Base-by-base conservation (phyloP, 805 yeast genomes). In the Candida broadrunensis region DNA sequence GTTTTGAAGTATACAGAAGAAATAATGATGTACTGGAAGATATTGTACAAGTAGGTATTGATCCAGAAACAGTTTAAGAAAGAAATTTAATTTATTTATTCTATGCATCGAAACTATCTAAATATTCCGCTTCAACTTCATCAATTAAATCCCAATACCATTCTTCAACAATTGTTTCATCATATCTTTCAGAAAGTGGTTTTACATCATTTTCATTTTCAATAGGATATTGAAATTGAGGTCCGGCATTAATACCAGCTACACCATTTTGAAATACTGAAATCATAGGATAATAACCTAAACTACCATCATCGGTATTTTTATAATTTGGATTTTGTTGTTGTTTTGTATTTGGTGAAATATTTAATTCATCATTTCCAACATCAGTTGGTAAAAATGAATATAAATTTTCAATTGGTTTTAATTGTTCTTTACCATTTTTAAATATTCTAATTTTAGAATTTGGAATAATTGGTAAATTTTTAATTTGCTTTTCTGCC, bases 271-370 rank as follows among this genome's bases (percentile, higher is more conserved):
- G 80, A 56, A 79, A 93, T 19, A 85, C 85, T 40, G 96, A 85
- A 25, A 88, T 72, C 67, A 89, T 87, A 1, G 99, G 98, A 62
- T 82, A 93, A 58, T 93, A 93, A 0, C 98, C 99, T 40, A 88
- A 63, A 33, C 79, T 67, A 0, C 96, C 96, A 56, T 93, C 97
- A 57, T 93, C 95, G 52, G 78, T 54, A 56, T 70, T 50, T 36
- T 55, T 49, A 48, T 63, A 65, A 35, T 58, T 65, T 47, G 62
- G 67, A 46, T 70, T 61, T 45, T 57, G 71, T 47, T 51, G 62
- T 44, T 70, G 72, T 23, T 51, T 51, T 4, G 63, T 53, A 47
- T 60, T 52, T 25, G 48, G 42, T 45, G 66, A 42, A 12, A 56
- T 20, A 27, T 54, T 50, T 15, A 56, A 34, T 29, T 57, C 50